A percentile compares a stretch with the other conserved stretches of the same genome.
Conservation (phyloP, 768 basidiomycete species). For the Boletus fagicola region DNA sequence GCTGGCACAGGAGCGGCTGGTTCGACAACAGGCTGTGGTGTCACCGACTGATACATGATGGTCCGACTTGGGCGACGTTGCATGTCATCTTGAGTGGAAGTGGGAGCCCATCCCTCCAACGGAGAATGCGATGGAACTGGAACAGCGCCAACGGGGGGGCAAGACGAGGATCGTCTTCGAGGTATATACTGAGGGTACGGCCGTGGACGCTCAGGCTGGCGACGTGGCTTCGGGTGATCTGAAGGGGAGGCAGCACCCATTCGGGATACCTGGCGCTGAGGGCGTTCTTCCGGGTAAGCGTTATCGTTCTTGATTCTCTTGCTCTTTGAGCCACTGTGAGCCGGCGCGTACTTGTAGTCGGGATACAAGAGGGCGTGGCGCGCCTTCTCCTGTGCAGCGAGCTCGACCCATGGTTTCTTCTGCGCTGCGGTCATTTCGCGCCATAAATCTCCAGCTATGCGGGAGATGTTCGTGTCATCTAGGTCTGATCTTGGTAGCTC, state of each 20-base stretch:
- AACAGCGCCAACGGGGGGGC: conserved; percentile 38
- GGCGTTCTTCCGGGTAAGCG: conserved; percentile 8
- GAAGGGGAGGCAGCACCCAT: not conserved
- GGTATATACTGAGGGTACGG: conserved; percentile 25
- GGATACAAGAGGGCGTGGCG: conserved; percentile 42
- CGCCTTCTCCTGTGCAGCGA: conserved; percentile 50
- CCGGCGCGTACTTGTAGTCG: conserved; percentile 42
- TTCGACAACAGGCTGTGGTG: conserved; percentile 11
- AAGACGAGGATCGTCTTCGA: conserved; percentile 40
- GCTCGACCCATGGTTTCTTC: conserved; percentile 48
- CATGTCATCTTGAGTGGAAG: conserved; percentile 33
- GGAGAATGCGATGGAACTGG: conserved; percentile 23
- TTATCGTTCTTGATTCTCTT: conserved; percentile 21
- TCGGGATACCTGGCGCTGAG: conserved; percentile 11
- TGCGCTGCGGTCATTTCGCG: conserved; percentile 47
- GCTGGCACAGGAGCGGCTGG: not conserved
- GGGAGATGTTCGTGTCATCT: conserved; percentile 67
- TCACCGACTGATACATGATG: conserved; percentile 35
- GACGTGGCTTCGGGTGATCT: conserved; percentile 6
- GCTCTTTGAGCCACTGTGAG: conserved; percentile 17
- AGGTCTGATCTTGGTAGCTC: conserved; percentile 53
- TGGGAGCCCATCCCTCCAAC: conserved; percentile 20
- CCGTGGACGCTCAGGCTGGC: conserved; percentile 17
- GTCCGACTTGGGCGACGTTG: conserved; percentile 34
- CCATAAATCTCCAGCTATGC: conserved; percentile 69